Evolutionary conservation across 495 filamentous ascomycete species (phyloP).

Genomic region (Podospora bellae-mahoneyi): DNA sequence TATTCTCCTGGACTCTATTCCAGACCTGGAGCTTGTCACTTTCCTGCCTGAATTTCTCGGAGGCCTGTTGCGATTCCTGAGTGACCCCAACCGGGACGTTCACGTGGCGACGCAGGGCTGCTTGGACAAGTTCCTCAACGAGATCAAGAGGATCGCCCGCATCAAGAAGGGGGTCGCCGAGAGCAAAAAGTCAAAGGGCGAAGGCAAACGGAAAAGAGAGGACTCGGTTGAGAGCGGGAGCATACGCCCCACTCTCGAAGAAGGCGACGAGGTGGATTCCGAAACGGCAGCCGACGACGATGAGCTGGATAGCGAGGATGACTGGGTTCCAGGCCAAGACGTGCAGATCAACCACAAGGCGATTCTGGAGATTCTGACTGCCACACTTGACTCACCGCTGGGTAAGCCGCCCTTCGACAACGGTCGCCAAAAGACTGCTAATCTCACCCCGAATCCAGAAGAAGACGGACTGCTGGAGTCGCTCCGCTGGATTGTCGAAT

Average conservation of each 20-base stretch:
- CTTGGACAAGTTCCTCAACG: conserved; percentile 86
- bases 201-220: conserved; percentile 63
- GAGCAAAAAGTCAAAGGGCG: conserved; percentile 67
- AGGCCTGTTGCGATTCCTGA: conserved; percentile 87
- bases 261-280: conserved; percentile 56
- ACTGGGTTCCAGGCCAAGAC: conserved; percentile 97
- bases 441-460: conserved; percentile 46
- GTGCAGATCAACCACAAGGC: conserved; percentile 90
- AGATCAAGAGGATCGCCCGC: conserved; percentile 90
- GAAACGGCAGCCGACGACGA: conserved; percentile 57
- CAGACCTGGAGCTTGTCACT: conserved; percentile 90
- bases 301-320: conserved; percentile 66
- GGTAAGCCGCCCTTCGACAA: conserved; percentile 47
- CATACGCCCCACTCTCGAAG: conserved; percentile 38
- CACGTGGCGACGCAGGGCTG: conserved; percentile 85
- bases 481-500: conserved; percentile 90
- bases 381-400: conserved; percentile 78
- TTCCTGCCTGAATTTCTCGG: conserved; percentile 89
- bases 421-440: conserved; percentile 20
- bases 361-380: conserved; percentile 87
- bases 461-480: conserved; percentile 89
- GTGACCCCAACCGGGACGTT: conserved; percentile 87
- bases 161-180: conserved; percentile 91
- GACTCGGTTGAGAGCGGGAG: conserved; percentile 62
- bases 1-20: conserved; percentile 90